A percentile compares a stretch with the other conserved stretches of the same genome.
Evolutionary conservation across 441 rosid genomes (phyloP).

Genomic region (Omphalea diandra): DNA sequence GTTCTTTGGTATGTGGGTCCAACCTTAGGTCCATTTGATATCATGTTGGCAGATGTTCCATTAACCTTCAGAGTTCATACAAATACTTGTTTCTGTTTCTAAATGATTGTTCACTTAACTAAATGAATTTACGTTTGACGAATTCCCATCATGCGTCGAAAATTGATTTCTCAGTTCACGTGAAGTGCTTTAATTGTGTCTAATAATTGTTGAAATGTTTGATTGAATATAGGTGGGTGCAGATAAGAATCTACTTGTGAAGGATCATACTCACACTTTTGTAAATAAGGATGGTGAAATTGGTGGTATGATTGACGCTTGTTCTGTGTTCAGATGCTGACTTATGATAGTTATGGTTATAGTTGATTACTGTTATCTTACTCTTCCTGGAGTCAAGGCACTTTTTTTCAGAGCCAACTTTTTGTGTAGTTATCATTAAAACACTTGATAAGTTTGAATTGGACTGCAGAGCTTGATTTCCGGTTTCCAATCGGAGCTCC

Average conservation of each 20-base stretch:
- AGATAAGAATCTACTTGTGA: slow-evolving; percentile 82
- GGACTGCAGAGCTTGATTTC: slow-evolving; percentile 88
- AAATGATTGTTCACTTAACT: background rate
- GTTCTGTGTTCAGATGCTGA: slow-evolving; percentile 2
- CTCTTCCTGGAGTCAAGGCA: background rate
- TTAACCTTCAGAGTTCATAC: background rate
- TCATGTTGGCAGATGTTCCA: background rate
- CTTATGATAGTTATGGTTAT: background rate
- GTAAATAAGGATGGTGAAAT: slow-evolving; percentile 84
- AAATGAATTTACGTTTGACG: background rate
- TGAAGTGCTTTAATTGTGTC: slow-evolving; percentile 11
- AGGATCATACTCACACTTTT: slow-evolving; percentile 96
- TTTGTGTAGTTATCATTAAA: background rate
- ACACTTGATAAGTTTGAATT: slow-evolving; percentile 22
- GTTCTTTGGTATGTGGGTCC: background rate
- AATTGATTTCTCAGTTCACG: slow-evolving; percentile 1
- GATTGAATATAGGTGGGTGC: slow-evolving; percentile 70
- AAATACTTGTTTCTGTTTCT: background rate
- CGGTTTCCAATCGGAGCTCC: slow-evolving; percentile 96
- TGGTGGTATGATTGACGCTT: slow-evolving; percentile 58
- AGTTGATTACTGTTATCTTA: background rate
- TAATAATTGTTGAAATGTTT: slow-evolving; percentile 22
- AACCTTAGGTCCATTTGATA: background rate
- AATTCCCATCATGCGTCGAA: background rate
- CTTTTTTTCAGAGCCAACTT: background rate